Evolutionary conservation across 331 rosid genomes (phyloP).

Genomic region (Spiraea crenata): DNA sequence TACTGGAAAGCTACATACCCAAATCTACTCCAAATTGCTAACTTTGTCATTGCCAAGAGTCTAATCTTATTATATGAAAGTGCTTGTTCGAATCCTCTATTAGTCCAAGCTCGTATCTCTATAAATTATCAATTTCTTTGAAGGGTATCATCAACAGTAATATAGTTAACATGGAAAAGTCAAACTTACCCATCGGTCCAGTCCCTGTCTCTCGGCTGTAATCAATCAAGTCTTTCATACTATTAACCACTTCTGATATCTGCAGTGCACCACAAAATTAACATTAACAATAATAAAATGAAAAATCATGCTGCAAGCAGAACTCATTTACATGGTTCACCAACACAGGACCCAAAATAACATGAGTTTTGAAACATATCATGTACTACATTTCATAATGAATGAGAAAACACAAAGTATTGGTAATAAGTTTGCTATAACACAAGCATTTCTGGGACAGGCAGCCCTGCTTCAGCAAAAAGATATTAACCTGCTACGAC

Average conservation of each 20-base stretch:
- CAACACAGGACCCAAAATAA: not conserved
- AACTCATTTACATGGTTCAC: not conserved
- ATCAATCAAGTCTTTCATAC: constrained; percentile 98
- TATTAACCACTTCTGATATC: constrained; percentile 98
- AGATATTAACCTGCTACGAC: no score
- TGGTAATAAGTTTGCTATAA: not conserved
- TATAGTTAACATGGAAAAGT: not conserved
- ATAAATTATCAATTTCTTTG: not conserved
- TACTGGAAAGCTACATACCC: not conserved
- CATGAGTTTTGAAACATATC: not conserved
- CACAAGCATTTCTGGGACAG: not conserved
- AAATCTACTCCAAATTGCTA: not conserved
- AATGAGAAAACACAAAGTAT: no score
- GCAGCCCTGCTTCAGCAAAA: not conserved
- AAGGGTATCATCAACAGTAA: not conserved
- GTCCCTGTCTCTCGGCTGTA: constrained; percentile 84
- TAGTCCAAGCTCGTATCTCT: not conserved
- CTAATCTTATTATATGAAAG: not conserved
- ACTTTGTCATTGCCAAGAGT: not conserved
- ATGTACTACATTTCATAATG: not conserved
- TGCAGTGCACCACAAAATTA: constrained; percentile 37
- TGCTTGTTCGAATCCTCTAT: not conserved
- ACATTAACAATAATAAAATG: constrained; percentile 3
- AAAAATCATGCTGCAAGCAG: not conserved
- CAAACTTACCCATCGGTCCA: constrained; percentile 90